Conservation (phyloP, 768 basidiomycete species). For the Lactarius trivialis region DNA sequence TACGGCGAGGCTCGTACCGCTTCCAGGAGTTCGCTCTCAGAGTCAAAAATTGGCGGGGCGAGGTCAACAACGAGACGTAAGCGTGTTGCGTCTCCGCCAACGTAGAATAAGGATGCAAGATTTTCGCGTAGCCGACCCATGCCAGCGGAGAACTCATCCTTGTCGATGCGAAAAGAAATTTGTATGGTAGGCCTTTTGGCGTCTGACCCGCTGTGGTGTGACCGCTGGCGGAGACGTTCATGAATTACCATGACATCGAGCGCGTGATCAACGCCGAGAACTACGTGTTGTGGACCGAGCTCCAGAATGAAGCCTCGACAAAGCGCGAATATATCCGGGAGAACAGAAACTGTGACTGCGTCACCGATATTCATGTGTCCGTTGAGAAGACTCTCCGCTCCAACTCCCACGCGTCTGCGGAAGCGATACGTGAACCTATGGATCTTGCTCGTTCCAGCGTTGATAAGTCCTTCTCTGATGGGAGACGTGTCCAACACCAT, state of each 20-base stretch:
- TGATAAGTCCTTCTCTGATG: conserved; percentile 21
- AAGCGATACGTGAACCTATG: conserved; percentile 80
- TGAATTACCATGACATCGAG: conserved; percentile 48
- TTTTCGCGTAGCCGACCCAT: conserved; percentile 88
- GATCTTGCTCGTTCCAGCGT: conserved; percentile 44
- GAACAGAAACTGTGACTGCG: conserved; percentile 80
- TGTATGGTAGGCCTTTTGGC: conserved; percentile 16
- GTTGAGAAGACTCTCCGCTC: conserved; percentile 46
- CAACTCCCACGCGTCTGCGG: conserved; percentile 24
- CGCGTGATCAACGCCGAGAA: conserved; percentile 78
- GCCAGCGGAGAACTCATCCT: conserved; percentile 82
- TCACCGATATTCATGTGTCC: conserved; percentile 79
- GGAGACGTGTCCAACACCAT: conserved; percentile 62
- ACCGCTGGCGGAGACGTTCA: conserved; percentile 30
- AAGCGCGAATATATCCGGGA: conserved; percentile 79
- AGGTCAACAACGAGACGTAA: conserved; percentile 81
- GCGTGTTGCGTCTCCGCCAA: conserved; percentile 59
- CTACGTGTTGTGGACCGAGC: conserved; percentile 54
- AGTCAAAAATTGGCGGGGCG: conserved; percentile 52
- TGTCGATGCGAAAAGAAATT: conserved; percentile 80
- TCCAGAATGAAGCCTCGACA: conserved; percentile 78
- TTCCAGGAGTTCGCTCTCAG: conserved; percentile 25
- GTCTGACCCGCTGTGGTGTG: conserved; percentile 26
- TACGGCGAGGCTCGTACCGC: conserved; percentile 11
- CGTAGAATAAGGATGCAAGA: conserved; percentile 82